phyloP scores from a whole-genome alignment of 2,329 filamentous ascomycete species.

The Simplicillium aogashimaense region DNA sequence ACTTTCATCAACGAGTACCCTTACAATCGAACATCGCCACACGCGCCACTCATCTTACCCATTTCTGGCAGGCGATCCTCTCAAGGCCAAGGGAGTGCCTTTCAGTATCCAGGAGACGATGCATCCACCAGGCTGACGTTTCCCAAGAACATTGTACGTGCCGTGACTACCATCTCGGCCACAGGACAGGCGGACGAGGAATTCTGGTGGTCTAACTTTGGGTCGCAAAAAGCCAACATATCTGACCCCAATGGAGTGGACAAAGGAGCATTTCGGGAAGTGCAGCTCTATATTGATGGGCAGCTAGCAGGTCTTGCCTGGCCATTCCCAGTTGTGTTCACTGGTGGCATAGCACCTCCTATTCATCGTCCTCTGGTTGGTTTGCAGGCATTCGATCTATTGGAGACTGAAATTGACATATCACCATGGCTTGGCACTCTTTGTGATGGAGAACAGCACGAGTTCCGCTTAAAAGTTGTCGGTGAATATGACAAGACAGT shows the following conservation, averaged over 20 bases:
- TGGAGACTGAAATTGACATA: conserved; percentile 74
- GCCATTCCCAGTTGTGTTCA: conserved; percentile 78
- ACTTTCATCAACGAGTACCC: conserved; percentile 49
- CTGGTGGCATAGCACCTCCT: conserved; percentile 66
- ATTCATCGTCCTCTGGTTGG: conserved; percentile 73
- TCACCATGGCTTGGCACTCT: conserved; percentile 65
- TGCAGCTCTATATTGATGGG: conserved; percentile 67
- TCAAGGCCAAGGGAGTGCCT: conserved; percentile 50
- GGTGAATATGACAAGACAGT: conserved; percentile 51
- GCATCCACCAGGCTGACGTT: conserved; percentile 51
- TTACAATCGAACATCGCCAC: conserved; percentile 8
- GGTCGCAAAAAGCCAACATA: neutral
- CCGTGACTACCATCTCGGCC: conserved; percentile 66
- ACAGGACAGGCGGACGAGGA: conserved; percentile 70
- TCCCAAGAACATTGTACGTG: conserved; percentile 56
- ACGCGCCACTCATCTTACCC: conserved; percentile 59
- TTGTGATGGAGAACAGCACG: conserved; percentile 54
- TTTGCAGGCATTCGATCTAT: conserved; percentile 68
- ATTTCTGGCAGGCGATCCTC: conserved; percentile 46
- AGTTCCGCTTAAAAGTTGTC: conserved; percentile 56
- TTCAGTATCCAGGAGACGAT: conserved; percentile 52
- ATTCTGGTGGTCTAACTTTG: conserved; percentile 72
- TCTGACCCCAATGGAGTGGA: conserved; percentile 43
- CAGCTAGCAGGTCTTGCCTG: conserved; percentile 64
- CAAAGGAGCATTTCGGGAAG: conserved; percentile 60